These are phyloP conservation scores for Selaginella tamariscina DNA, from an alignment of 75 land plant genomes.

Conservation along the genomic window DNA sequence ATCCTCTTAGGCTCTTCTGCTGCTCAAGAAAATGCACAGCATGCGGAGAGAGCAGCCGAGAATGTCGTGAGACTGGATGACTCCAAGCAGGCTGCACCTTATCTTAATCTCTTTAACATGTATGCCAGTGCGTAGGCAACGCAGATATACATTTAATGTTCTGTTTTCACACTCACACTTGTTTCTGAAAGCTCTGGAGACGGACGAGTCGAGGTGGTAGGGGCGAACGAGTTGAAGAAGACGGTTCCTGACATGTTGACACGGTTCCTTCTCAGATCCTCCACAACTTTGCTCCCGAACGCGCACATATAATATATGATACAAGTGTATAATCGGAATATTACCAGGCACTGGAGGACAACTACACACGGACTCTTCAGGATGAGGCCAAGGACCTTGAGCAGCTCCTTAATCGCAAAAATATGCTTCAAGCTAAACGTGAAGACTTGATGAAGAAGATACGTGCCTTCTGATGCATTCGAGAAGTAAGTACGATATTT, in stretches of 20 bases:
- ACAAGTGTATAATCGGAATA: too few relatives aligned
- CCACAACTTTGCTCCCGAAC: too few relatives aligned
- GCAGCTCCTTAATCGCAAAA: conserved; percentile 59
- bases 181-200: too few relatives aligned
- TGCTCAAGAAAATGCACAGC: not conserved
- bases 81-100: not conserved
- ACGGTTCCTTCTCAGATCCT: too few relatives aligned
- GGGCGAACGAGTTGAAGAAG: too few relatives aligned
- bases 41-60: not conserved
- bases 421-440: conserved; percentile 57
- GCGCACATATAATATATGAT: too few relatives aligned
- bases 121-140: not conserved
- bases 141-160: too few relatives aligned
- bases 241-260: too few relatives aligned
- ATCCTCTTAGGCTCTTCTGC: not conserved
- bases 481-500: conserved; percentile 81
- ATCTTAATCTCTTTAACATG: not conserved
- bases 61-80: not conserved
- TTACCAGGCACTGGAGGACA: conserved; percentile 56
- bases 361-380: conserved; percentile 62
- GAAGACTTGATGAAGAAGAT: conserved; percentile 90
- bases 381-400: conserved; percentile 84
- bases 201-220: too few relatives aligned
- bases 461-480: conserved; percentile 97
- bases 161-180: too few relatives aligned